Percentiles rank a stretch among this genome's conserved stretches.
phyloP scores from a whole-genome alignment of 139 green algal genomes.

The Micromonas pusilla region DNA sequence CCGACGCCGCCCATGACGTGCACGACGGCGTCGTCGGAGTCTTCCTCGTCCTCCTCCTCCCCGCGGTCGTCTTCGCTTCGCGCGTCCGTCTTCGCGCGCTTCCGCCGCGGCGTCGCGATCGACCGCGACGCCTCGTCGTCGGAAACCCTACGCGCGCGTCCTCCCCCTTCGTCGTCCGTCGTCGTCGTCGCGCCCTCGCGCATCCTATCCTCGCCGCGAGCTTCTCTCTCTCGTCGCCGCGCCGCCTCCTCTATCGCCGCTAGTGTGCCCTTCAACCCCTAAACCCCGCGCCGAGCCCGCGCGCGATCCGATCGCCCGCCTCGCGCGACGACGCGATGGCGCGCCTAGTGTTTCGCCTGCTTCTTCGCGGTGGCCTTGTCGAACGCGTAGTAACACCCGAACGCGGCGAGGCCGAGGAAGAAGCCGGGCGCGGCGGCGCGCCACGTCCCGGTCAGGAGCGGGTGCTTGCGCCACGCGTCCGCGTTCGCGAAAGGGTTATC shows the following conservation, averaged over 20 bases:
- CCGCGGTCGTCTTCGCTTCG: not conserved
- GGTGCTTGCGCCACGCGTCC: constrained; percentile 5
- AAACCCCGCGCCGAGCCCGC: not conserved
- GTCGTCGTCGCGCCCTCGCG: too few species aligned
- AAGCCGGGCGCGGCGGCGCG: not conserved
- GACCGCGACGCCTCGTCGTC: too few species aligned
- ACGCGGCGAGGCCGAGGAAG: not conserved
- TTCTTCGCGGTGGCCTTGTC: not conserved
- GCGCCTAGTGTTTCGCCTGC: not conserved
- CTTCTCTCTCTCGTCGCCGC: too few species aligned
- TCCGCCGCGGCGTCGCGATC: too few species aligned
- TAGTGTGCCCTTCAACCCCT: too few species aligned
- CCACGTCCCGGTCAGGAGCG: not conserved
- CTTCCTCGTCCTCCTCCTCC: not conserved
- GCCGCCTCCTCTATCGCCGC: too few species aligned
- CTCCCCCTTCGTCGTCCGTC: too few species aligned
- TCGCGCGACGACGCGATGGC: not conserved
- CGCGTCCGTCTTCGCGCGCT: not conserved
- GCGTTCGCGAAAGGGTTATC: not conserved
- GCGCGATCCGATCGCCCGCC: not conserved
- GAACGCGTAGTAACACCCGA: not conserved
- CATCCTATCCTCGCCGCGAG: too few species aligned
- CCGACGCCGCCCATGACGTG: not conserved
- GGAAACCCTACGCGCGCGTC: too few species aligned
- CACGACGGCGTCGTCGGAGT: not conserved